Evolutionary conservation across 2,329 filamentous ascomycete species (phyloP).

Genomic region (Fusarium coicis): DNA sequence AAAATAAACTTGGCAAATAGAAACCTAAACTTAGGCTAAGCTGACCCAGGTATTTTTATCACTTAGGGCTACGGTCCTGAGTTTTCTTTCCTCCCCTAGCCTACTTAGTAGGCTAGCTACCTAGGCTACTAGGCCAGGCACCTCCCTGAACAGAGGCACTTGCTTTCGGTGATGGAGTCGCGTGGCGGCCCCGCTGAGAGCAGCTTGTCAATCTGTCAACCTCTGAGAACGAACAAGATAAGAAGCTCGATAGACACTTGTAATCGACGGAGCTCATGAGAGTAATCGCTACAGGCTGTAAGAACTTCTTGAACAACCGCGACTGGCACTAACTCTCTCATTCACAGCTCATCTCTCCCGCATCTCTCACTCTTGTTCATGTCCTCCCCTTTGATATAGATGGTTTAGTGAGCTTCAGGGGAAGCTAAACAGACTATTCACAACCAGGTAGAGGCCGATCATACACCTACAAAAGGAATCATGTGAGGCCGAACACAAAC

Average conservation of each 20-base stretch:
- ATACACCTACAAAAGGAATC: slow-evolving; percentile 4
- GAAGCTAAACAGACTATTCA: slow-evolving; percentile 16
- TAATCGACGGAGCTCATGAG: not conserved
- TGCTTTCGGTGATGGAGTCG: slow-evolving; percentile 27
- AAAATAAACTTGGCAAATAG: no score
- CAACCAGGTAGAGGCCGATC: slow-evolving; percentile 14
- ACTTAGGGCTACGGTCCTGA: no score
- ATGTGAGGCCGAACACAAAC: slow-evolving; percentile 24
- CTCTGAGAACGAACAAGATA: slow-evolving; percentile 4
- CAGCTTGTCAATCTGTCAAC: slow-evolving; percentile 32
- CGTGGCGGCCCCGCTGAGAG: slow-evolving; percentile 33
- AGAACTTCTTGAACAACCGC: not conserved
- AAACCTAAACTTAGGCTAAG: no score
- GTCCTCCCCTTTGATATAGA: slow-evolving; percentile 32
- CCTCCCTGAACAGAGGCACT: slow-evolving; percentile 16
- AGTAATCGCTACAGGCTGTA: not conserved
- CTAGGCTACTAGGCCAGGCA: slow-evolving; percentile 4
- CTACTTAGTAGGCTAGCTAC: no score
- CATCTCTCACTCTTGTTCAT: slow-evolving; percentile 34
- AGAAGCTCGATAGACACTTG: not conserved
- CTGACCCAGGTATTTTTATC: no score
- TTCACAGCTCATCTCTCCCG: slow-evolving; percentile 22
- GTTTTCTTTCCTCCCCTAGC: no score
- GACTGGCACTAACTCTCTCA: not conserved
- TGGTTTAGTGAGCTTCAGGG: slow-evolving; percentile 38